A percentile compares a stretch with the other conserved stretches of the same genome.
phyloP scores from a whole-genome alignment of 2,329 filamentous ascomycete genomes.

The Golovinomyces cichoracearum region DNA sequence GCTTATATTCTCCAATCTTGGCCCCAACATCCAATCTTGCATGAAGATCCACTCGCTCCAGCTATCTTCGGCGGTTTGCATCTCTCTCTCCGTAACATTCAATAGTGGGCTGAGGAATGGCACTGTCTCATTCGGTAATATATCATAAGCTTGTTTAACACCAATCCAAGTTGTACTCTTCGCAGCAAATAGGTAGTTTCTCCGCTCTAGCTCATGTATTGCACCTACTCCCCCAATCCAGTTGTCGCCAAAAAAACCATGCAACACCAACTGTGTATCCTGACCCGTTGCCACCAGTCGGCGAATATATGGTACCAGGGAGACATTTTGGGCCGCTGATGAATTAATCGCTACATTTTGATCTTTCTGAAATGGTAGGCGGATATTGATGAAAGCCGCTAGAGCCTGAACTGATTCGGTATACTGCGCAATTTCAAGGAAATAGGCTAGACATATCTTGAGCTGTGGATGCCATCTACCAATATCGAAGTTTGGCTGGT shows the following conservation, averaged over 20 bases:
- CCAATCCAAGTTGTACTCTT: slow-evolving; percentile 77
- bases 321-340: slow-evolving; percentile 22
- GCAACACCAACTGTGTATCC: slow-evolving; percentile 62
- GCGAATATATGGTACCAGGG: slow-evolving; percentile 67
- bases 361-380: slow-evolving; percentile 55
- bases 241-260: slow-evolving; percentile 91
- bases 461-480: slow-evolving; percentile 85
- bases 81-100: slow-evolving; percentile 50
- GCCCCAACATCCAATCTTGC: slow-evolving; percentile 97
- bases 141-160: slow-evolving; percentile 79
- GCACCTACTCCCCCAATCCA: slow-evolving; percentile 58
- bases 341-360: slow-evolving; percentile 21
- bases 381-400: slow-evolving; percentile 76
- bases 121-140: slow-evolving; percentile 54
- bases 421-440: slow-evolving; percentile 75
- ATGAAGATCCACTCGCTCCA: slow-evolving; percentile 94
- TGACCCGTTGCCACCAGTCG: slow-evolving; percentile 78
- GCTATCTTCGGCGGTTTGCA: slow-evolving; percentile 51
- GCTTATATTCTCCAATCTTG: slow-evolving; percentile 15
- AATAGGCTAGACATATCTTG: slow-evolving; percentile 71
- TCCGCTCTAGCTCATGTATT: slow-evolving; percentile 65
- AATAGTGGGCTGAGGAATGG: slow-evolving; percentile 72
- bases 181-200: slow-evolving; percentile 84
- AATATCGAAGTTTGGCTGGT: slow-evolving; percentile 34
- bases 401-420: slow-evolving; percentile 61